phyloP scores from a whole-genome alignment of 2,329 filamentous ascomycete species.

The Monosporascus sp. region DNA sequence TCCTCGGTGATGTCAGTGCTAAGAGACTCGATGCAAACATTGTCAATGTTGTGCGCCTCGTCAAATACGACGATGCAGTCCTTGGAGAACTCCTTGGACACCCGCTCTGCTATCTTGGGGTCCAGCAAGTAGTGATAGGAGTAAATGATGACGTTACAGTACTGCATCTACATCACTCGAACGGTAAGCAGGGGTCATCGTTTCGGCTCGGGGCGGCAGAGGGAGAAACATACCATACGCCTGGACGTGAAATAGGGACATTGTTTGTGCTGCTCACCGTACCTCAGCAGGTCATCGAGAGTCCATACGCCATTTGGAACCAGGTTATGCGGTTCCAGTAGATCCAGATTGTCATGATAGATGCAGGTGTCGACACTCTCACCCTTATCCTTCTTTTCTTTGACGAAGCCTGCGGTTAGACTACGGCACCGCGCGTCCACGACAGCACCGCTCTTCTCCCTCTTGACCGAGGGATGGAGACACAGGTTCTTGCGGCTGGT shows the following conservation, averaged over 20 bases:
- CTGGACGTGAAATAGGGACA: conserved; percentile 96
- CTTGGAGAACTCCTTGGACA: conserved; percentile 92
- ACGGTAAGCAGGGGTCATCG: conserved; percentile 7
- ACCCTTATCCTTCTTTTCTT: conserved; percentile 92
- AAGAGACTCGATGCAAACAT: conserved; percentile 95
- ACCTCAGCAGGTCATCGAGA: conserved; percentile 79
- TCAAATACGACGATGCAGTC: conserved; percentile 99
- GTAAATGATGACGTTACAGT: conserved; percentile 99
- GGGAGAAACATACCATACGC: conserved; percentile 66
- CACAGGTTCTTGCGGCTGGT: conserved; percentile 98
- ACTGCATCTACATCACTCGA: conserved; percentile 68
- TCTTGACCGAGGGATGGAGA: conserved; percentile 90
- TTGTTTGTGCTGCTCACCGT: conserved; percentile 93
- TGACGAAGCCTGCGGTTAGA: conserved; percentile 92
- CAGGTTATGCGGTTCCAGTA: conserved; percentile 90
- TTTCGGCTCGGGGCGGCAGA: not conserved
- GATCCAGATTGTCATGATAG: conserved; percentile 96
- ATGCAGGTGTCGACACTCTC: conserved; percentile 92
- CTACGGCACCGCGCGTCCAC: conserved; percentile 96
- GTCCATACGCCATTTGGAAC: conserved; percentile 96
- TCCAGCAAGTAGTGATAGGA: conserved; percentile 98
- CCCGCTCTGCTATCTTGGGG: conserved; percentile 93
- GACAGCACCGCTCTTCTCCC: conserved; percentile 89
- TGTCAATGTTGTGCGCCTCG: conserved; percentile 98
- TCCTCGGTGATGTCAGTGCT: conserved; percentile 97